Conservation (phyloP, 2,329 filamentous ascomycete species). For the Colletotrichum incanum region DNA sequence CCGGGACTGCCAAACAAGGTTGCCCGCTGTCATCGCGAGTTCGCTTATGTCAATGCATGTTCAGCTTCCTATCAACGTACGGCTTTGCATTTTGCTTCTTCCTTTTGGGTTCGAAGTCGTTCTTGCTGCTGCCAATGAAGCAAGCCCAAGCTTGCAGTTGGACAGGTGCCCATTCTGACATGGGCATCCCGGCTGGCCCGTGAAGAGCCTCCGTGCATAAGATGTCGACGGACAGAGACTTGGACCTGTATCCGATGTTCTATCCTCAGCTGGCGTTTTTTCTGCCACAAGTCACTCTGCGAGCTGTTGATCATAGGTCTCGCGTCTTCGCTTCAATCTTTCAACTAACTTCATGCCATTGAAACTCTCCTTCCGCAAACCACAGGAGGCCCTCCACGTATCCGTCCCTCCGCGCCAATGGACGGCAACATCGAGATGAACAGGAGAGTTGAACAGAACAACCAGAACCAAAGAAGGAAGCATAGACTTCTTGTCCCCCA, state of each 20-base stretch:
- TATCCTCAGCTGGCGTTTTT: neutral
- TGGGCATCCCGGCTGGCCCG: neutral
- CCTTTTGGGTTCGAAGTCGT: neutral
- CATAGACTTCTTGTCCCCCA: neutral
- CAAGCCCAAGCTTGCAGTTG: neutral
- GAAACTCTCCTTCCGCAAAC: constrained; percentile 1
- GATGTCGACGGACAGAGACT: neutral
- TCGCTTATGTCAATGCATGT: neutral
- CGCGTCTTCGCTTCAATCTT: neutral
- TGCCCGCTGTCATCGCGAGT: constrained; percentile 9
- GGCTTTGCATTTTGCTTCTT: neutral
- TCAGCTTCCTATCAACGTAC: neutral
- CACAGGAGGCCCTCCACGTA: neutral
- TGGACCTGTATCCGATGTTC: neutral
- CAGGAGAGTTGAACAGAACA: neutral
- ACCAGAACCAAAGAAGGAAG: neutral
- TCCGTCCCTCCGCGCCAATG: neutral
- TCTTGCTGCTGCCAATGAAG: neutral
- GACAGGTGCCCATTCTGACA: neutral
- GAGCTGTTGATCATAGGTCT: neutral
- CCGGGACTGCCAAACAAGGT: constrained; percentile 17
- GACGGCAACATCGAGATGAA: neutral
- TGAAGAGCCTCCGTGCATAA: neutral
- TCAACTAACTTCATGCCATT: neutral
- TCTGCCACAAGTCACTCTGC: neutral